A percentile compares a stretch with the other conserved stretches of the same genome.
Conservation (phyloP, 2,329 filamentous ascomycete species). For the Tympanopsis confertula region DNA sequence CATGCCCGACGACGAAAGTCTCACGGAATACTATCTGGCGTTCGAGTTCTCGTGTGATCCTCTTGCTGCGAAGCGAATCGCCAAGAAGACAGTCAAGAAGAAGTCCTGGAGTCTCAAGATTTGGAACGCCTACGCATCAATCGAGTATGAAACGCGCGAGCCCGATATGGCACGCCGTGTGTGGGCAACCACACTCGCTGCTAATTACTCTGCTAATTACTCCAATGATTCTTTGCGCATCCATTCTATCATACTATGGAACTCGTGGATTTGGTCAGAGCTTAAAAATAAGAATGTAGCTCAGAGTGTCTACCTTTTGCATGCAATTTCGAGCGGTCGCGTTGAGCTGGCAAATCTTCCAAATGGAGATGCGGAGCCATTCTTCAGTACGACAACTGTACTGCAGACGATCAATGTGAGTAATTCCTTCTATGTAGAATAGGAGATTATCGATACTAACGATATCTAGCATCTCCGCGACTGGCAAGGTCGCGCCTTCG, state of each 20-base stretch:
- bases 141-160: conserved; percentile 30
- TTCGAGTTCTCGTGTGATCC: conserved; percentile 30
- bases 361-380: conserved; percentile 5
- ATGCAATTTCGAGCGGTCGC: not conserved
- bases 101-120: conserved; percentile 34
- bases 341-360: conserved; percentile 13
- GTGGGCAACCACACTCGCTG: conserved; percentile 36
- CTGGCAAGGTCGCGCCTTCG: conserved; percentile 26
- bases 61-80: conserved; percentile 31
- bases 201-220: too few relatives aligned
- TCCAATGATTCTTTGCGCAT: too few relatives aligned
- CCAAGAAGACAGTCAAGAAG: conserved; percentile 38
- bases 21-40: conserved; percentile 39
- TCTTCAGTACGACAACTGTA: not conserved
- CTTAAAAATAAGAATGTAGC: conserved; percentile 20
- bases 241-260: conserved; percentile 26
- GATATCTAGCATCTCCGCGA: conserved; percentile 19
- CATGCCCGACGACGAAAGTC: conserved; percentile 17
- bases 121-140: conserved; percentile 44
- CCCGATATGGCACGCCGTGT: conserved; percentile 30
- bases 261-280: conserved; percentile 35
- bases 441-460: conserved; percentile 5
- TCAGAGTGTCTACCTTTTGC: not conserved
- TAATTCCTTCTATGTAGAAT: conserved; percentile 6
- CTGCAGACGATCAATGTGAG: not conserved